These are phyloP conservation scores for Davidsoniella eucalypti DNA, from an alignment of 2,329 filamentous ascomycete genomes.

Conservation along the genomic window DNA sequence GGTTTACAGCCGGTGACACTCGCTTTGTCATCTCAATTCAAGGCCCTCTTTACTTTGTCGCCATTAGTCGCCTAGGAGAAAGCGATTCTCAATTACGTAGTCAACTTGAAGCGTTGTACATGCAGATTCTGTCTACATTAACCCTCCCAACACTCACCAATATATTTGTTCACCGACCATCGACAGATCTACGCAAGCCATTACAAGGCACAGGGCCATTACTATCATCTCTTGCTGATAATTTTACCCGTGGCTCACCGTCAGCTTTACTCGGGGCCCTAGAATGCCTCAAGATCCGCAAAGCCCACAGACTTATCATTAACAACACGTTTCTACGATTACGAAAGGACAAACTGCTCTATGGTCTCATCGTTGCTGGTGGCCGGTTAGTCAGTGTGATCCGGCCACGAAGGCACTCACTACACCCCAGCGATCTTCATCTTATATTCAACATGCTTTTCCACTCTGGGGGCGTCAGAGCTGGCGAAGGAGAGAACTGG, in stretches of 20 bases:
- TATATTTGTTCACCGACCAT: constrained; percentile 79
- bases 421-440: constrained; percentile 89
- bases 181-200: constrained; percentile 81
- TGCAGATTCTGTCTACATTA: constrained; percentile 92
- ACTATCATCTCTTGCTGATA: constrained; percentile 81
- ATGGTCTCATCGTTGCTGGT: constrained; percentile 83
- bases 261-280: constrained; percentile 77
- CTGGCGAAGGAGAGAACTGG: constrained; percentile 88
- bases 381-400: constrained; percentile 90
- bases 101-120: constrained; percentile 88
- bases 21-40: constrained; percentile 75
- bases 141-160: constrained; percentile 74
- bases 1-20: constrained; percentile 73
- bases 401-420: constrained; percentile 79
- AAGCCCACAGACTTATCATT: constrained; percentile 69
- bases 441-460: constrained; percentile 99
- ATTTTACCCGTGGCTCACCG: constrained; percentile 82
- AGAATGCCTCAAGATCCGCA: constrained; percentile 84
- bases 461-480: constrained; percentile 79
- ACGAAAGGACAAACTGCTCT: constrained; percentile 63
- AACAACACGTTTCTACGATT: constrained; percentile 75
- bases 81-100: constrained; percentile 74
- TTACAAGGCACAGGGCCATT: constrained; percentile 82
- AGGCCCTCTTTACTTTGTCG: constrained; percentile 81
- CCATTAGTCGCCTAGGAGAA: constrained; percentile 82